Evolutionary conservation across 208 protist species (phyloP), one percentile per base, ranked within the genome.

Genomic region (Novymonas esmeraldas): DNA sequence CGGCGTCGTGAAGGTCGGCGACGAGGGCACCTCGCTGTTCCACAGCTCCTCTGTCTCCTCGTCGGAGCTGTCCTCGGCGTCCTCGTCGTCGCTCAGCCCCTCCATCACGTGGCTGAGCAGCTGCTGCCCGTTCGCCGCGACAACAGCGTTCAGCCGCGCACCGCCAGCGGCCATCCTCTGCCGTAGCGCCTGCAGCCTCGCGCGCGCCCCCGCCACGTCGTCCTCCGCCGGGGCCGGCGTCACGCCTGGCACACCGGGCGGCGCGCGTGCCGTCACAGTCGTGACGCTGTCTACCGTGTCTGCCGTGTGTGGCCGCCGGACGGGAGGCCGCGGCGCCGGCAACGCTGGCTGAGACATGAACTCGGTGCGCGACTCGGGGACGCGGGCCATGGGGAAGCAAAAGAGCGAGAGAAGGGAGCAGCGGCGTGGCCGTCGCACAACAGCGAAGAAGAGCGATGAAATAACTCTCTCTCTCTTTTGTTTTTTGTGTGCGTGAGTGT

Each of bases 1-100:
- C 1, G 71, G 70, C 44, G 42, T 58, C 48, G 34, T 57, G 18
- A n/a, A n/a, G n/a, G n/a, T n/a, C n/a, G n/a, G n/a, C n/a, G 33
- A 38, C 3, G 66, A 55, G 10, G 59, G 29, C 2, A 54, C 50
- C 9, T n/a, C n/a, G 42, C 20, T 63, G 57, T 28, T 49, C 36
- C 58, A 79, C 20, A 62, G 2, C 22, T 73, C 64, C 24, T 79
- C 73, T 38, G 50, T 51, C 42, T 73, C 73, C 24, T 79, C 73
- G 11, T 79, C 73, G 28, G 64, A 71, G 34, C 46, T 63, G 3
- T 64, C 58, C 41, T 70, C 73, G 20, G 66, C 66, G 34, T 74
- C 66, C 7, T 68, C 68, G 41, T 79, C 73, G 51, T 70, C 73
- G 45, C 69, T 74, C 20, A 46, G 56, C 26, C 44, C 20, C 0